Evolutionary conservation across 2,329 filamentous ascomycete genomes (phyloP).

Genomic region (Cytospora mali): DNA sequence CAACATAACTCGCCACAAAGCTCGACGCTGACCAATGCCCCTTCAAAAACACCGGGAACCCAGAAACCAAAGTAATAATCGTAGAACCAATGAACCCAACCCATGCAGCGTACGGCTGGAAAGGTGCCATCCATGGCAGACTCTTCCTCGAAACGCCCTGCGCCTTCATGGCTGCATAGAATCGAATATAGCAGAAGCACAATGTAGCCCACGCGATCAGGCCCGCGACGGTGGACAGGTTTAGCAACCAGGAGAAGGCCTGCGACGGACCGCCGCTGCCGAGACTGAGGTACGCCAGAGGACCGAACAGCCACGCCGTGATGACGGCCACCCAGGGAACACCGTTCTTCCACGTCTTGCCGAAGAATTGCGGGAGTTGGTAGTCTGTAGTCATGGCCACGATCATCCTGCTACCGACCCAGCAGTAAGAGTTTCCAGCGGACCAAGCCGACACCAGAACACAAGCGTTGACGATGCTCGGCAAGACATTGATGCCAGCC

Average conservation of each 20-base stretch:
- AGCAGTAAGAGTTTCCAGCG: conserved; percentile 45
- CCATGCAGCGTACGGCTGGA: conserved; percentile 45
- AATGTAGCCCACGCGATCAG: conserved; percentile 40
- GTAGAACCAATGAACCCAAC: conserved; percentile 46
- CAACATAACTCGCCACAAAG: conserved; percentile 46
- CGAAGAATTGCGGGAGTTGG: conserved; percentile 66
- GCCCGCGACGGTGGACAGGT: conserved; percentile 49
- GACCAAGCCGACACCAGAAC: conserved; percentile 44
- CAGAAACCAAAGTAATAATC: conserved; percentile 48
- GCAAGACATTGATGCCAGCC: conserved; percentile 28
- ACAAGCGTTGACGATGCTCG: conserved; percentile 29
- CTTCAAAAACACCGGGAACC: conserved; percentile 46
- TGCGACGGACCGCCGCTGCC: conserved; percentile 48
- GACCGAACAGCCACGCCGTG: conserved; percentile 59
- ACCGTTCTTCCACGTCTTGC: conserved; percentile 60
- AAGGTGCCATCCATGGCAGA: conserved; percentile 35
- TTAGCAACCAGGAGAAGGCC: conserved; percentile 60
- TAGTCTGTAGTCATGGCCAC: conserved; percentile 69
- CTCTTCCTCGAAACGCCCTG: conserved; percentile 43
- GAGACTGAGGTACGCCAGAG: conserved; percentile 55
- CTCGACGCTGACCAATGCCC: conserved; percentile 41
- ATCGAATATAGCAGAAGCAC: conserved; percentile 38
- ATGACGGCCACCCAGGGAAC: conserved; percentile 61
- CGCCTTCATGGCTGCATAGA: conserved; percentile 41
- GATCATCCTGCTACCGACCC: conserved; percentile 63